phyloP scores from a whole-genome alignment of 2,329 filamentous ascomycete species.

The Fusarium newnesense region DNA sequence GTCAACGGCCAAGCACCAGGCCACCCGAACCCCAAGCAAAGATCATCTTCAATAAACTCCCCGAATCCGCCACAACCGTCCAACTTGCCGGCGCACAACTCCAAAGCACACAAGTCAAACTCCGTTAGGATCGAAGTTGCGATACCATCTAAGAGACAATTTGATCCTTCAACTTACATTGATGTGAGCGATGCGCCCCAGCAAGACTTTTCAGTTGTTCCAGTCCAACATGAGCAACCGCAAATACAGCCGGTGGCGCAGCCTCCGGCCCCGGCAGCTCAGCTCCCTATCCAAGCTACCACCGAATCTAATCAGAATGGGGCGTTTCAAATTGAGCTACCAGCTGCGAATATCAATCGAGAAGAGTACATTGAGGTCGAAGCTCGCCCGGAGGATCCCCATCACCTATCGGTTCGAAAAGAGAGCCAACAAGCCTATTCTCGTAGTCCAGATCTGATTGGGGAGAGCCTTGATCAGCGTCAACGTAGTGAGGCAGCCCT shows the following conservation, averaged over 20 bases:
- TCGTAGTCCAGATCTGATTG: conserved; percentile 66
- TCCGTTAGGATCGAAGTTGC: conserved; percentile 58
- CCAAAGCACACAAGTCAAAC: conserved; percentile 50
- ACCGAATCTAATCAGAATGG: conserved; percentile 30
- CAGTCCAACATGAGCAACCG: conserved; percentile 12
- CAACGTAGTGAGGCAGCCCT: conserved; percentile 82
- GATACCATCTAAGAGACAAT: conserved; percentile 56
- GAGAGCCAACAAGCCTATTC: conserved; percentile 61
- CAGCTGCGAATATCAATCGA: conserved; percentile 56
- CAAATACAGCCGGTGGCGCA: conserved; percentile 20
- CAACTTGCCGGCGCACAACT: conserved; percentile 31
- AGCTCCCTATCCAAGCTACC: background rate
- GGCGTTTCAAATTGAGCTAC: conserved; percentile 61
- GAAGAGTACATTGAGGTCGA: conserved; percentile 63
- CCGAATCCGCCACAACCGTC: conserved; percentile 27
- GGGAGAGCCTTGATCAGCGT: conserved; percentile 78
- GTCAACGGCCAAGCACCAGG: conserved; percentile 51
- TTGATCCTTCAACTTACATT: conserved; percentile 52
- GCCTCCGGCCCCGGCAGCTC: background rate
- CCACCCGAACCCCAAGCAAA: conserved; percentile 32
- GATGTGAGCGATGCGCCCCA: conserved; percentile 45
- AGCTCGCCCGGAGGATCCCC: conserved; percentile 58
- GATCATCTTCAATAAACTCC: conserved; percentile 35
- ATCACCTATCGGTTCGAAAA: conserved; percentile 63
- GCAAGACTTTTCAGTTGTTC: conserved; percentile 28